A percentile compares a stretch with the other conserved stretches of the same genome.
phyloP scores from a whole-genome alignment of 495 filamentous ascomycete species.

The Aspergillus sparsus region DNA sequence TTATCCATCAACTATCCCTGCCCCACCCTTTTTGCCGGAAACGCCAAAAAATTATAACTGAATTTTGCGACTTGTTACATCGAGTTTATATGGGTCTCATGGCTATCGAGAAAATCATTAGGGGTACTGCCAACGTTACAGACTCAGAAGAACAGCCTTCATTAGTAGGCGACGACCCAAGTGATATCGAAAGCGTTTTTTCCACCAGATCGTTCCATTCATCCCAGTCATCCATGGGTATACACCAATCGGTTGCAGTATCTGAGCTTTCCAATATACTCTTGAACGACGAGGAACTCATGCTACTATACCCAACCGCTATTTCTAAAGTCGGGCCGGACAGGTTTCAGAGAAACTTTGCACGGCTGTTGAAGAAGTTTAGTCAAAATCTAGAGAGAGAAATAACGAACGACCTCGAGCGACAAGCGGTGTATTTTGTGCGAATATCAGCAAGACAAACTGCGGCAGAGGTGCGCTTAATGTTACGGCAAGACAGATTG shows the following conservation, averaged over 20 bases:
- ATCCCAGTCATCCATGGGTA: slow-evolving; percentile 3
- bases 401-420: background rate
- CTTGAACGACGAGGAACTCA: background rate
- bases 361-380: background rate
- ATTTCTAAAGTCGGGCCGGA: slow-evolving; percentile 4
- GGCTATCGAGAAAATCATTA: too few relatives aligned
- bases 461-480: background rate
- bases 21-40: too few relatives aligned
- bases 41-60: too few relatives aligned
- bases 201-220: background rate
- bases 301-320: background rate
- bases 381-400: background rate
- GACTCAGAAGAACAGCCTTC: background rate
- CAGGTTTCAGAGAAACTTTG: slow-evolving; percentile 2
- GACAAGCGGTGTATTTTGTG: background rate
- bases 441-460: background rate
- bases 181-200: background rate
- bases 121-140: background rate
- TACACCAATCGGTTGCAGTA: background rate
- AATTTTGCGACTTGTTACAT: background rate
- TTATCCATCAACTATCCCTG: background rate
- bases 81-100: too few relatives aligned
- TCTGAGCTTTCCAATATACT: background rate
- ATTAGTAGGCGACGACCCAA: background rate
- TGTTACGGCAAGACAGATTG: background rate